phyloP scores from a whole-genome alignment of 73 alveolate genomes.

The Tetrahymena elliotti region DNA sequence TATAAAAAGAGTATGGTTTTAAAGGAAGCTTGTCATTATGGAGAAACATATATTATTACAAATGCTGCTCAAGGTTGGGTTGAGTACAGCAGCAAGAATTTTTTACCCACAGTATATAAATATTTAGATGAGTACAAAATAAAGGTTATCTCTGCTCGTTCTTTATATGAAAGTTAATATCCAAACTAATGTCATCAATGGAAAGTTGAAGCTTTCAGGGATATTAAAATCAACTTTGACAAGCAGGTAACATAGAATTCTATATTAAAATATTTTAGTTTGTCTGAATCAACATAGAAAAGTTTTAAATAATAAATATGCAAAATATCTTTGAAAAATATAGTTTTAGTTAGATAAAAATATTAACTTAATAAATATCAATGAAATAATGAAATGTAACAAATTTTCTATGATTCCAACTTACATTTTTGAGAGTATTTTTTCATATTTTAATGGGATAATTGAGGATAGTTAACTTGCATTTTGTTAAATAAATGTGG shows the following conservation, averaged over 20 bases:
- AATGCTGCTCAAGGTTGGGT: slow-evolving; percentile 99
- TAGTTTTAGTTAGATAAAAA: no score
- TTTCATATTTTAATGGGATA: no score
- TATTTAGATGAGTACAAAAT: slow-evolving; percentile 39
- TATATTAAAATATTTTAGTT: no score
- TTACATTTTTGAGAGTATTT: no score
- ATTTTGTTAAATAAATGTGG: no score
- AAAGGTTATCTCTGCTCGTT: slow-evolving; percentile 82
- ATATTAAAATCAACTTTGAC: slow-evolving; percentile 64
- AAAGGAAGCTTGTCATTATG: slow-evolving; percentile 40
- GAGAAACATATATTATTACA: slow-evolving; percentile 88
- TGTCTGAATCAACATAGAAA: not conserved
- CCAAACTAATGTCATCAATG: slow-evolving; percentile 88
- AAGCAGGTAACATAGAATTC: slow-evolving; percentile 29
- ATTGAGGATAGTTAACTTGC: no score
- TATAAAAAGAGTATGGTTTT: slow-evolving; percentile 13
- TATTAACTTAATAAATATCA: no score
- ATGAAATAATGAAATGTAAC: no score
- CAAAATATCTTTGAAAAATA: not conserved
- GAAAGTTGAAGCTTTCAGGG: slow-evolving; percentile 94
- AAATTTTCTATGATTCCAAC: no score
- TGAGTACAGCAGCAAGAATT: slow-evolving; percentile 54
- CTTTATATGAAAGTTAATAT: slow-evolving; percentile 80
- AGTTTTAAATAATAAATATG: not conserved
- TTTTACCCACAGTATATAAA: slow-evolving; percentile 16